Evolutionary conservation across 2,329 filamentous ascomycete species (phyloP).

Genomic region (Pseudogymnoascus sp.): DNA sequence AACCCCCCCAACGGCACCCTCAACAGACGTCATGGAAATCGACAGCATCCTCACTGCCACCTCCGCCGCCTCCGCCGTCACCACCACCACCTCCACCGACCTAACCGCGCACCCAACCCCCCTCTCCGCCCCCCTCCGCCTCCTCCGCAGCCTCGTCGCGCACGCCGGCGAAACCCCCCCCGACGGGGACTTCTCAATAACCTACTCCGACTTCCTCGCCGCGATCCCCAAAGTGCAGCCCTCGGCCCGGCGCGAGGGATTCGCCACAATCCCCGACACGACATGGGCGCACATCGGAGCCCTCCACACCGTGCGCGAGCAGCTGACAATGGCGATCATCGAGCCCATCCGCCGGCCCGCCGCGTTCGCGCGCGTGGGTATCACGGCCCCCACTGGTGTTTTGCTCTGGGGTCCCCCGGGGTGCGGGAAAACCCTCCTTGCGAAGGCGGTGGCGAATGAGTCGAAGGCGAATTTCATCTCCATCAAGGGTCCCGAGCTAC

Average conservation of each 20-base stretch:
- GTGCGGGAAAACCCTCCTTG: conserved; percentile 92
- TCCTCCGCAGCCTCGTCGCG: conserved; percentile 42
- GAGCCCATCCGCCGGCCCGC: conserved; percentile 79
- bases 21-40: conserved; percentile 25
- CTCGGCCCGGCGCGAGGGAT: conserved; percentile 84
- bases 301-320: conserved; percentile 65
- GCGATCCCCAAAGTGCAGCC: conserved; percentile 70
- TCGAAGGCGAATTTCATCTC: conserved; percentile 97
- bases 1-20: not conserved
- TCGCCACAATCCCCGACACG: conserved; percentile 85
- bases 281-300: conserved; percentile 92
- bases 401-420: conserved; percentile 94
- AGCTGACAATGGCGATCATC: conserved; percentile 79
- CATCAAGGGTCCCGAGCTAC: conserved; percentile 88
- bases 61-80: conserved; percentile 11
- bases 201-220: conserved; percentile 60
- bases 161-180: conserved; percentile 42
- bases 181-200: conserved; percentile 49
- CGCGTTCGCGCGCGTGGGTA: conserved; percentile 66
- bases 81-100: conserved; percentile 19
- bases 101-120: conserved; percentile 7
- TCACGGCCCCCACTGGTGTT: conserved; percentile 74
- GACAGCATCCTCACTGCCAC: conserved; percentile 18
- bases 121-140: conserved; percentile 29
- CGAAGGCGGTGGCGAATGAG: conserved; percentile 92